Evolutionary conservation across 1,139 yeast genomes (phyloP), one percentile per base, ranked within the genome.

Genomic region (Yamadazyma songkhlaensis): DNA sequence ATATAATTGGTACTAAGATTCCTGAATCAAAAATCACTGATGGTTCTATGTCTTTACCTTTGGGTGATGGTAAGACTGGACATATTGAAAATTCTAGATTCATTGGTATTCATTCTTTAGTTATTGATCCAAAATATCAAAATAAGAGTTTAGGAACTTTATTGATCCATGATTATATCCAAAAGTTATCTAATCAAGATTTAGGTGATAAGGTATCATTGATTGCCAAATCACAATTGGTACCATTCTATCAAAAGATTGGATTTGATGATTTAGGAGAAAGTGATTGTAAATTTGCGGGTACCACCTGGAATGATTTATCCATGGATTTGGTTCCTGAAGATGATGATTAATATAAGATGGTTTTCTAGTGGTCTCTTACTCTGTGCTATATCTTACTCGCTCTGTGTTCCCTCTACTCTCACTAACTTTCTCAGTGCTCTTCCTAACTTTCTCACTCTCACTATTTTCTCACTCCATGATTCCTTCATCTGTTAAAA

Each of bases 161-260:
- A 45, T 64, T 92, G 55, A 63, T 90, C 55, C 89, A 85, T 50
- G 98, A 92, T 63, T 92, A 87, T 62, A 77, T 90, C 46, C 97
- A 92, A 61, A 87, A 90, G 53, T 69, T 92, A 60, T 79, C 89
- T 31, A 88, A 89, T 57, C 95, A 88, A 56, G 88, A 83, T 50
- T 80, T 88, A 47, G 97, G 95, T 36, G 87, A 82, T 48, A 75
- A 79, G 51, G 80, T 92, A 38, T 77, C 82, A 4, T 69, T 92
- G 32, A 74, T 90, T 45, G 86, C 89, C 25, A 89, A 85, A 54
- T 77, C 79, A 38, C 67, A 72, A 9, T 69, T 88, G 54, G 64
- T 82, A 12, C 83, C 86, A 20, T 89, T 89, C 59, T 90, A 90
- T 61, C 81, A 80, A 51, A 77, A 84, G 49, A 72, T 87, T 34